phyloP scores from a whole-genome alignment of 129 eudicot genomes.

The Helichrysum umbraculigerum region DNA sequence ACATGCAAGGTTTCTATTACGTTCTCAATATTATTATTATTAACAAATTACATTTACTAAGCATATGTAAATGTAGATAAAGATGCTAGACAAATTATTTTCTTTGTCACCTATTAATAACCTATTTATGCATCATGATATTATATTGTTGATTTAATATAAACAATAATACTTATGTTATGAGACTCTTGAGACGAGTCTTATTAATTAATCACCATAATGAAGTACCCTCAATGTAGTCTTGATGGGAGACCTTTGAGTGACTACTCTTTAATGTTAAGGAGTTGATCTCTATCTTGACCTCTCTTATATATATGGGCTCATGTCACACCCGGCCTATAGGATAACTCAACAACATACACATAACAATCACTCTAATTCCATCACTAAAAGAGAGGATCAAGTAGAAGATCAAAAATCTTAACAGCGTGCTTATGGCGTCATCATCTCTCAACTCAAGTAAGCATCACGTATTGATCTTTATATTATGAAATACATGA shows the following conservation, averaged over 20 bases:
- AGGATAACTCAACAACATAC: neutral
- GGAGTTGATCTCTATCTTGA: neutral
- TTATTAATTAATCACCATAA: neutral
- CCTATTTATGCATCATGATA: neutral
- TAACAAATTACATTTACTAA: no score
- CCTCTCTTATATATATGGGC: neutral
- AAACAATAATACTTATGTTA: neutral
- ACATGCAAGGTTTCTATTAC: no score
- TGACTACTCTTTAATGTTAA: no score
- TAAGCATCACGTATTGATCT: neutral
- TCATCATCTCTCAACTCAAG: neutral
- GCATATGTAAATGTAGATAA: no score
- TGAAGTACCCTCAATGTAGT: neutral
- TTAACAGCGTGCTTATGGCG: neutral
- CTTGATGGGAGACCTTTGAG: neutral
- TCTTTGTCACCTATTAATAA: neutral
- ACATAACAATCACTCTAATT: neutral
- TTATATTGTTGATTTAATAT: neutral
- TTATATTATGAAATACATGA: no score
- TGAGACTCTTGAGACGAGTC: neutral
- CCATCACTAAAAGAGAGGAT: neutral
- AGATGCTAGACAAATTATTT: no score
- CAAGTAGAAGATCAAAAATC: neutral
- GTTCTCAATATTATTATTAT: no score
- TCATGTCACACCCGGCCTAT: neutral